A percentile compares a stretch with the other conserved stretches of the same genome.
phyloP scores from a whole-genome alignment of 768 basidiomycete species.

The Porphyrellus cyaneotinctus region DNA sequence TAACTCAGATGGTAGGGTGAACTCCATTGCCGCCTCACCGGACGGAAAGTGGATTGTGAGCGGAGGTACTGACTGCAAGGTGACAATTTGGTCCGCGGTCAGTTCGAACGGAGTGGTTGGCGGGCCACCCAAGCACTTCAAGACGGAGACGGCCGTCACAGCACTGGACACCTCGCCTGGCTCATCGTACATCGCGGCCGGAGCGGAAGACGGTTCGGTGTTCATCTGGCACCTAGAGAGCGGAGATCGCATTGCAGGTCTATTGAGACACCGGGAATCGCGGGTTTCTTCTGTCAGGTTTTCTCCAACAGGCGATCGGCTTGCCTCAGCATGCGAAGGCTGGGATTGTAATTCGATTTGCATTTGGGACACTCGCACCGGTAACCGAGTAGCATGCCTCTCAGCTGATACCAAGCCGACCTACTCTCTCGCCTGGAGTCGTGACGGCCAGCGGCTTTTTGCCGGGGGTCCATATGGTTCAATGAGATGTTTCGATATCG shows the following conservation, averaged over 20 bases:
- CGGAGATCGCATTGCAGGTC: not conserved
- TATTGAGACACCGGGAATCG: not conserved
- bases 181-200: not conserved
- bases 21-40: not conserved
- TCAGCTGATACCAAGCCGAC: not conserved
- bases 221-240: not conserved
- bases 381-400: slow-evolving; percentile 5
- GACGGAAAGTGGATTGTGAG: slow-evolving; percentile 10
- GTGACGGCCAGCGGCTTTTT: slow-evolving; percentile 6
- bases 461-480: slow-evolving; percentile 7
- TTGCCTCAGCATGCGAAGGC: slow-evolving; percentile 5
- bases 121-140: not conserved
- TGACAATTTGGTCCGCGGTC: slow-evolving; percentile 2
- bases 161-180: slow-evolving; percentile 5
- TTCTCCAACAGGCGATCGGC: slow-evolving; percentile 2
- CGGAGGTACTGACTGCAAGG: slow-evolving; percentile 2
- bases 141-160: not conserved
- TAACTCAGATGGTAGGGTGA: not conserved
- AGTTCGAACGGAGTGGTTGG: not conserved
- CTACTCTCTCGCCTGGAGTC: slow-evolving; percentile 5
- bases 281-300: slow-evolving; percentile 5
- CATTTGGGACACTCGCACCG: slow-evolving; percentile 6
- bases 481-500: slow-evolving; percentile 1
- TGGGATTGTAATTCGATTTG: not conserved
- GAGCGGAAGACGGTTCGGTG: slow-evolving; percentile 3